Evolutionary conservation across 495 filamentous ascomycete species (phyloP), one percentile per base, ranked within the genome.

Genomic region (Aspergillus nanangensis): DNA sequence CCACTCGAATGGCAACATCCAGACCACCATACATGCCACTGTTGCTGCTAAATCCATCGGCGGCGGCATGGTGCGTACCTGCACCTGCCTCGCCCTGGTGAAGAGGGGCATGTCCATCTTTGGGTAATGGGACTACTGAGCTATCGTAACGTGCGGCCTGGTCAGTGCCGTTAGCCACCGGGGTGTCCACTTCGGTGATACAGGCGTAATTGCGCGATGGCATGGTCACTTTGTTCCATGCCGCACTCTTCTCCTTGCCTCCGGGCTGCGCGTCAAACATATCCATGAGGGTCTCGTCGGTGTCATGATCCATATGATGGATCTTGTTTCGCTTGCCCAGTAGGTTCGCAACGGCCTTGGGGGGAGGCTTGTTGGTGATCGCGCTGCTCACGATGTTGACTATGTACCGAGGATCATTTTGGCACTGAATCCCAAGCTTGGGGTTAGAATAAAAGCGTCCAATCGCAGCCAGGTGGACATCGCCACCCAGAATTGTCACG

Each of bases 301-400:
- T 94, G 20, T 88, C 73, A 35, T 73, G 56, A 61, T 93, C 86
- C n/a, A 96, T 71, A 57, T 92, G 89, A 58, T 96, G 91, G 47
- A 96, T 86, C 67, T 91, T 95, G 71, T 97, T 96, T 35, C 90
- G 70, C 36, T 81, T 70, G 3, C 89, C 86, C 13, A 97, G 72
- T 8, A 97, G 73, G 55, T 95, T 91, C 27, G 90, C 89, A n/a
- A 97, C 87, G 1, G 90, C 84, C 52, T 76, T 74, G 14, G 92
- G 90, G 1, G 92, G 92, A 7, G 92, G 92, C 68, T 95, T 93
- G 71, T 96, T 96, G 51, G 90, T 91, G 61, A 97, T 94, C 36
- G 86, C 86, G 22, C 76, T 81, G 46, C 80, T 84, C 58, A 90
- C 74, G 47, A 90, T 70, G 56, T 90, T 89, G 47, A 79, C 76